These are phyloP conservation scores for Lotmaria passim DNA, from an alignment of 208 protist species.

Conservation along the genomic window DNA sequence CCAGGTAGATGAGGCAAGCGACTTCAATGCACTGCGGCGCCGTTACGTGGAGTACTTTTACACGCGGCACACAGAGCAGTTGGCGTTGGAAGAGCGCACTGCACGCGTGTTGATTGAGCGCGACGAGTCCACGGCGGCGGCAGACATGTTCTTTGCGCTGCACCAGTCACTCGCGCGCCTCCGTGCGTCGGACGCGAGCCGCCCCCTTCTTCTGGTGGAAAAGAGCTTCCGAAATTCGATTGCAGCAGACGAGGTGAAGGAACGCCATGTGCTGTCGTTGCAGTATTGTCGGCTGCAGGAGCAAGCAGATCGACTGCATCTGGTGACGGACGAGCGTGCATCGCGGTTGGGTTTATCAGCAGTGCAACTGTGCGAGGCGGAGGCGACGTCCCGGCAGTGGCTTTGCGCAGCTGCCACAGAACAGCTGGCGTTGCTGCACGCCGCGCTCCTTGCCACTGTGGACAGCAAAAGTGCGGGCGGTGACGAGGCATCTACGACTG, in stretches of 20 bases:
- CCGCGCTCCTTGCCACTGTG: not conserved
- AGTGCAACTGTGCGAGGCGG: slow-evolving; percentile 6
- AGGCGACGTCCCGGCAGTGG: not conserved
- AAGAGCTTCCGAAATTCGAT: slow-evolving; percentile 10
- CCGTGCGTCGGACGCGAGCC: slow-evolving; percentile 19
- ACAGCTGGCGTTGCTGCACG: not conserved
- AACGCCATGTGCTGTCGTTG: not conserved
- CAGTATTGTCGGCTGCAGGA: slow-evolving; percentile 2
- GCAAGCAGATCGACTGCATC: not conserved
- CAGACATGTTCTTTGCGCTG: slow-evolving; percentile 16
- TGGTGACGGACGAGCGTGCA: slow-evolving; percentile 7
- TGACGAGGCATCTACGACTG: no score
- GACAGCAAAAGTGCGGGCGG: not conserved
- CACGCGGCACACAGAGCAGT: slow-evolving; percentile 2
- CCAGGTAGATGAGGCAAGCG: slow-evolving; percentile 13
- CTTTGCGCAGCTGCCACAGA: slow-evolving; percentile 6
- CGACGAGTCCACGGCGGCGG: slow-evolving; percentile 16
- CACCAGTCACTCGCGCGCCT: slow-evolving; percentile 17
- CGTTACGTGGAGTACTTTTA: slow-evolving; percentile 37
- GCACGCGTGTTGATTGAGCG: slow-evolving; percentile 32
- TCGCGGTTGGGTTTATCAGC: not conserved
- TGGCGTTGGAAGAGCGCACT: slow-evolving; percentile 44
- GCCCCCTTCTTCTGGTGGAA: slow-evolving; percentile 19
- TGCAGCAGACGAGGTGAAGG: not conserved
- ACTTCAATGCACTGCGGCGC: slow-evolving; percentile 24